phyloP scores from a whole-genome alignment of 202 grass and related monocot genomes.

The Miscanthus sacchariflorus region DNA sequence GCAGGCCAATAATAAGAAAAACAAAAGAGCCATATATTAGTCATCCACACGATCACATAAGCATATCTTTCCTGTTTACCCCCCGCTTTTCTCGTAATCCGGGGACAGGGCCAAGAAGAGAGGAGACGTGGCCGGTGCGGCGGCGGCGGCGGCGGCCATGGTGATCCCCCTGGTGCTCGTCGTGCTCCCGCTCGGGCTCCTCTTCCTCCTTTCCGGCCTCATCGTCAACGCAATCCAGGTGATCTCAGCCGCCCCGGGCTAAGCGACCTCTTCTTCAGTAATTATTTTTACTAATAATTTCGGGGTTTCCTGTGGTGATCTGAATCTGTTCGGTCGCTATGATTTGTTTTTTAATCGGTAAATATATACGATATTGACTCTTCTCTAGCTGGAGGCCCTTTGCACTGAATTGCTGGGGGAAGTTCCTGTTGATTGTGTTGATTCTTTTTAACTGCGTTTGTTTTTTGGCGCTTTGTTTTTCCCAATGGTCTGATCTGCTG shows the following conservation, averaged over 20 bases:
- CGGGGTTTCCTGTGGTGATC: background rate
- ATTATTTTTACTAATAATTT: background rate
- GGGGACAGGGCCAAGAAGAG: background rate
- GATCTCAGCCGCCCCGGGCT: background rate
- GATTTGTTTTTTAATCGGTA: background rate
- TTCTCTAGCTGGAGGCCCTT: background rate
- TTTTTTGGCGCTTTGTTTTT: background rate
- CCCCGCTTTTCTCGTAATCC: background rate
- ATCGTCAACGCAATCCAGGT: conserved; percentile 84
- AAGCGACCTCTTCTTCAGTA: background rate
- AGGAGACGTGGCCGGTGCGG: background rate
- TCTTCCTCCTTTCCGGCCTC: conserved; percentile 91
- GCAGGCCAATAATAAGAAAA: too few relatives aligned
- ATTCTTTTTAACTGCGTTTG: background rate
- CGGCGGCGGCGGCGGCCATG: conserved; percentile 40
- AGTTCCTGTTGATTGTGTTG: background rate
- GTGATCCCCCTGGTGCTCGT: conserved; percentile 65
- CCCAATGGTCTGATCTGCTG: background rate
- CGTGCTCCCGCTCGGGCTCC: conserved; percentile 83
- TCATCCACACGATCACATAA: background rate
- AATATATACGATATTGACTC: background rate
- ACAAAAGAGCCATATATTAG: too few relatives aligned
- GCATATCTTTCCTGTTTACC: background rate
- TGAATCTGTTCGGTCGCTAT: background rate
- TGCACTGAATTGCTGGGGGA: background rate